Percentiles rank a stretch among this genome's conserved stretches.
phyloP scores from a whole-genome alignment of 768 basidiomycete species.

The Suillus variegatus region DNA sequence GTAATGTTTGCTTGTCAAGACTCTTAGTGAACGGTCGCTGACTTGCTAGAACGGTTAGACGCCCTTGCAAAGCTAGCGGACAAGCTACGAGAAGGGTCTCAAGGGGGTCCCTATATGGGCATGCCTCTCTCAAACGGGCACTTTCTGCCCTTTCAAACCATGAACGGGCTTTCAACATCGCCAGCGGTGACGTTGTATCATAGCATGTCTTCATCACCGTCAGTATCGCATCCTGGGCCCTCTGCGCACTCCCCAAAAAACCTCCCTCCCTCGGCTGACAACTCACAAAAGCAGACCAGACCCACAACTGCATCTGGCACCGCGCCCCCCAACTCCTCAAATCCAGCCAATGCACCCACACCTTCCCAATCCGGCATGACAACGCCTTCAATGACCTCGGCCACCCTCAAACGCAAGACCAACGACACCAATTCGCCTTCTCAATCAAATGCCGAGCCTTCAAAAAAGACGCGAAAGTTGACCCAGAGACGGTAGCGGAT shows the following conservation, averaged over 20 bases:
- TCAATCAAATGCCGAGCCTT: conserved; percentile 45
- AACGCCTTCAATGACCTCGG: conserved; percentile 49
- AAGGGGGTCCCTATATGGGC: conserved; percentile 23
- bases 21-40: conserved; percentile 23
- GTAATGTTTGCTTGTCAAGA: conserved; percentile 45
- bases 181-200: conserved; percentile 49
- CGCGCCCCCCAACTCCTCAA: conserved; percentile 28
- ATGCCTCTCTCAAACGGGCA: neutral
- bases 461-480: conserved; percentile 58
- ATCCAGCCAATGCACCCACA: conserved; percentile 39
- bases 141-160: conserved; percentile 11
- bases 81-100: conserved; percentile 34
- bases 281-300: conserved; percentile 67
- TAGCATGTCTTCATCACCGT: conserved; percentile 40
- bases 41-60: conserved; percentile 35
- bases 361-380: conserved; percentile 43
- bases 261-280: conserved; percentile 46
- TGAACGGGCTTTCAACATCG: conserved; percentile 22
- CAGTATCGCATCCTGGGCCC: conserved; percentile 45
- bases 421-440: conserved; percentile 52
- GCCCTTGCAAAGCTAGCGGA: conserved; percentile 43
- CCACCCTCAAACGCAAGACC: conserved; percentile 59
- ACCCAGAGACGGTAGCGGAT: conserved; percentile 39
- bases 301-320: conserved; percentile 46
- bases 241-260: conserved; percentile 53